A percentile compares a stretch with the other conserved stretches of the same genome.
phyloP scores from a whole-genome alignment of 768 basidiomycete species.

The Agaricus blazei region DNA sequence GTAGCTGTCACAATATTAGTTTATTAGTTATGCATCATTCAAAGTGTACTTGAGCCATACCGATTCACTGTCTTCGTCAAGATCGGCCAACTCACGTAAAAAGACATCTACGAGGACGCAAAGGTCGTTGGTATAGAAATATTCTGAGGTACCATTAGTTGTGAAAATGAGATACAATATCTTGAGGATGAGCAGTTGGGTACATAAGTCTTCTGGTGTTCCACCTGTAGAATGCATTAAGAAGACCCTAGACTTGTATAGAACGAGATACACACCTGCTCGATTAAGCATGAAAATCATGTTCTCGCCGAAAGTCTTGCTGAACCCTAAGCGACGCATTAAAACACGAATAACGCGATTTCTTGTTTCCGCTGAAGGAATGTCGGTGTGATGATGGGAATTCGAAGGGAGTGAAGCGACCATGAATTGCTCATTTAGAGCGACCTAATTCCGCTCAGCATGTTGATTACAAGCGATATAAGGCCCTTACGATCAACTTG shows the following conservation, averaged over 20 bases:
- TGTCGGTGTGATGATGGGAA: conserved; percentile 12
- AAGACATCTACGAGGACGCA: conserved; percentile 97
- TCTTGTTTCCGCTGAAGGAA: conserved; percentile 15
- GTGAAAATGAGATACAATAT: conserved; percentile 93
- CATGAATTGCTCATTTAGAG: conserved; percentile 99
- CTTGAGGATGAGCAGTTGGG: conserved; percentile 92
- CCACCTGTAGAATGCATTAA: conserved; percentile 44
- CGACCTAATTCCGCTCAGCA: conserved; percentile 47
- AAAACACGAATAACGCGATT: conserved; percentile 85
- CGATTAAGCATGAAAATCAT: conserved; percentile 99
- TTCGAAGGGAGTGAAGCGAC: conserved; percentile 59
- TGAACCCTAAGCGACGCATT: conserved; percentile 77
- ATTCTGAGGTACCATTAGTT: conserved; percentile 87
- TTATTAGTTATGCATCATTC: not conserved
- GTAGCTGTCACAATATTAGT: conserved; percentile 44
- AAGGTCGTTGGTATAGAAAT: conserved; percentile 97
- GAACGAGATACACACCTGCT: conserved; percentile 56
- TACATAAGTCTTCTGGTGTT: conserved; percentile 87
- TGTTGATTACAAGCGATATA: not conserved
- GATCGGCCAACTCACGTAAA: conserved; percentile 84
- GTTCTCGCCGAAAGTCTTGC: conserved; percentile 96
- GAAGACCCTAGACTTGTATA: not conserved
- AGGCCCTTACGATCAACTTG: conserved; percentile 73
- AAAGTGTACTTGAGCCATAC: conserved; percentile 38
- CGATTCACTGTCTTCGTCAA: conserved; percentile 92